phyloP scores from a whole-genome alignment of 106 monocot genomes.

The Phalaenopsis equestris region DNA sequence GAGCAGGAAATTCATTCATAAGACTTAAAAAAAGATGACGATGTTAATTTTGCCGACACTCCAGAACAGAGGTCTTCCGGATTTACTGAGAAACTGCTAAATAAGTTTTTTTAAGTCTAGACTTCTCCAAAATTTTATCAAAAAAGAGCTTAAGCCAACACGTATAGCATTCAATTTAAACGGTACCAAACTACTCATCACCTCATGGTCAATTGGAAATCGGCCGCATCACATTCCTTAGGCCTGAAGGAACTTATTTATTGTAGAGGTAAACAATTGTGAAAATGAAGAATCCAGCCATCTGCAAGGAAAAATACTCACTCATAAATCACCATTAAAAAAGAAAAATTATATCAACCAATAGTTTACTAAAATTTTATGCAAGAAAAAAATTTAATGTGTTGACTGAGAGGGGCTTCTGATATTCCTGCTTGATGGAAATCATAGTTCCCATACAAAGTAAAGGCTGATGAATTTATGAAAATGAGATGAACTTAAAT shows the following conservation, averaged over 20 bases:
- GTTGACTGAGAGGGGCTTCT: not conserved
- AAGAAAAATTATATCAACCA: not conserved
- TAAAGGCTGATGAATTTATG: not conserved
- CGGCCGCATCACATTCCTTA: not conserved
- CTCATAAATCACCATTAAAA: not conserved
- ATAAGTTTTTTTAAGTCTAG: too few relatives aligned
- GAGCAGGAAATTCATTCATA: not conserved
- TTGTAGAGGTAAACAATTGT: slow-evolving; percentile 61
- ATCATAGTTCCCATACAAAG: not conserved
- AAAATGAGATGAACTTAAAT: not conserved
- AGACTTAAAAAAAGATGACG: not conserved
- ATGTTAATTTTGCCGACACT: not conserved
- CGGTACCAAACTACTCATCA: not conserved
- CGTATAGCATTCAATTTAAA: not conserved
- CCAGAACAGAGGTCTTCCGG: too few relatives aligned
- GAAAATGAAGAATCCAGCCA: slow-evolving; percentile 84
- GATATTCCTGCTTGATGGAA: too few relatives aligned
- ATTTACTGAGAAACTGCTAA: too few relatives aligned
- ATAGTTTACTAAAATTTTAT: not conserved
- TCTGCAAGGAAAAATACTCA: slow-evolving; percentile 36
- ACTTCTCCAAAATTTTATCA: too few relatives aligned
- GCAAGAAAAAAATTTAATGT: not conserved
- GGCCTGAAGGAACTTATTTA: slow-evolving; percentile 27
- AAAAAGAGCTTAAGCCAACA: too few relatives aligned
- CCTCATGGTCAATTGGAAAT: not conserved